Percentiles rank a stretch among this genome's conserved stretches.
These are phyloP conservation scores for Pichia exigua DNA, from an alignment of 805 yeast species.

Conservation along the genomic window DNA sequence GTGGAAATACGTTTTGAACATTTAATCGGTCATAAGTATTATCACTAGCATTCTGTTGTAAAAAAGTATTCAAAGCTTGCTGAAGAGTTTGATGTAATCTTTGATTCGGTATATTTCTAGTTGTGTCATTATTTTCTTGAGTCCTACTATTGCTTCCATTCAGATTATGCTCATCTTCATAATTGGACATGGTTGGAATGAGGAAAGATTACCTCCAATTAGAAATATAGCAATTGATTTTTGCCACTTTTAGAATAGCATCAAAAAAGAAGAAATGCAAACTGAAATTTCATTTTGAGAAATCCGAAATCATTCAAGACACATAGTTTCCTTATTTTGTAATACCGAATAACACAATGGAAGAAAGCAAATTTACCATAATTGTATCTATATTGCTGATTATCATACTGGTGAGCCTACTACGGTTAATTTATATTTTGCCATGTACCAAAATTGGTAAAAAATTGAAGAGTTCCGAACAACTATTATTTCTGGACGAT, in stretches of 20 bases:
- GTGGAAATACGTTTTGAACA: not conserved
- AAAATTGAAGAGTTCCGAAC: not conserved
- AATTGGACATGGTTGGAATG: conserved; percentile 10
- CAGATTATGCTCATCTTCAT: conserved; percentile 18
- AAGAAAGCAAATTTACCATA: conserved; percentile 19
- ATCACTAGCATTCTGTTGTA: not conserved
- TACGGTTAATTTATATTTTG: conserved; percentile 18
- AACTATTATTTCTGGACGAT: not conserved
- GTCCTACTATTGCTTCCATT: not conserved
- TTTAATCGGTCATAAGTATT: not conserved
- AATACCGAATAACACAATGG: conserved; percentile 8
- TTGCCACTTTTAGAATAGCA: not conserved
- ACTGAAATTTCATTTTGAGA: too few relatives aligned
- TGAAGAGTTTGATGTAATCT: conserved; percentile 9
- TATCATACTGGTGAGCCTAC: not conserved
- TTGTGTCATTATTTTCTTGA: not conserved
- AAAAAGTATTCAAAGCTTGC: conserved; percentile 11
- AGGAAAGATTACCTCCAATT: too few relatives aligned
- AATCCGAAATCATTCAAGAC: too few relatives aligned
- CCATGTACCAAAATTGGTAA: conserved; percentile 15
- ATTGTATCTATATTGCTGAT: conserved; percentile 9
- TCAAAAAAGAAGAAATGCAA: not conserved
- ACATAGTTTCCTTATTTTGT: too few relatives aligned
- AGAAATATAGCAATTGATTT: too few relatives aligned
- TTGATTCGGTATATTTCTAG: not conserved